Evolutionary conservation across 805 yeast genomes (phyloP).

Genomic region (Monosporozyma aerobia): DNA sequence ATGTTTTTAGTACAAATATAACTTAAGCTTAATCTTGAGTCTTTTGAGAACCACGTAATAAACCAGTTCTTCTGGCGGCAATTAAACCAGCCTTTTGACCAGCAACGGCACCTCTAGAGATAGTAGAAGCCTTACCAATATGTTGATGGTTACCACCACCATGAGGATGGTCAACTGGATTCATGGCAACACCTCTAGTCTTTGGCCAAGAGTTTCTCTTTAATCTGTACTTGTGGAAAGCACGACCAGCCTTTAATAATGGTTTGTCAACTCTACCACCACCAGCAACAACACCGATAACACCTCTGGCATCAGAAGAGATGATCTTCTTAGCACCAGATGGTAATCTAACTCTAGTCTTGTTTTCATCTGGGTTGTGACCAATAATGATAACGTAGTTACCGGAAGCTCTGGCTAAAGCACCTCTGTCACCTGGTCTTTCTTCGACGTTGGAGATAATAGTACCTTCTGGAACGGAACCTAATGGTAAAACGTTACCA

Average conservation of each 20-base stretch:
- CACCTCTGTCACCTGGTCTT: conserved; percentile 99
- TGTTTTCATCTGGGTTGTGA: conserved; percentile 98
- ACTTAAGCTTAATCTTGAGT: conserved; percentile 51
- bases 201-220: conserved; percentile 99
- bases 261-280: conserved; percentile 99
- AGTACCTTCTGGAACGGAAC: conserved; percentile 98
- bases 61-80: conserved; percentile 99
- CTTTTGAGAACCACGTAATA: conserved; percentile 99
- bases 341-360: conserved; percentile 98
- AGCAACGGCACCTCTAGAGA: conserved; percentile 98
- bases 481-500: conserved; percentile 96
- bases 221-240: conserved; percentile 98
- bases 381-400: conserved; percentile 98
- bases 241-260: conserved; percentile 99
- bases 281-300: conserved; percentile 99
- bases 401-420: conserved; percentile 98
- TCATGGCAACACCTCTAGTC: conserved; percentile 99
- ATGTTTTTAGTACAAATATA: neutral
- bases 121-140: conserved; percentile 99
- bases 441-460: conserved; percentile 97
- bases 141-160: conserved; percentile 99
- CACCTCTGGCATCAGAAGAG: conserved; percentile 97
- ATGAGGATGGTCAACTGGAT: conserved; percentile 99
- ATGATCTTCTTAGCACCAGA: conserved; percentile 98
- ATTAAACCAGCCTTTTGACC: conserved; percentile 99